Base-by-base conservation (phyloP, 768 basidiomycete genomes). In the Boletus reticulatus region DNA sequence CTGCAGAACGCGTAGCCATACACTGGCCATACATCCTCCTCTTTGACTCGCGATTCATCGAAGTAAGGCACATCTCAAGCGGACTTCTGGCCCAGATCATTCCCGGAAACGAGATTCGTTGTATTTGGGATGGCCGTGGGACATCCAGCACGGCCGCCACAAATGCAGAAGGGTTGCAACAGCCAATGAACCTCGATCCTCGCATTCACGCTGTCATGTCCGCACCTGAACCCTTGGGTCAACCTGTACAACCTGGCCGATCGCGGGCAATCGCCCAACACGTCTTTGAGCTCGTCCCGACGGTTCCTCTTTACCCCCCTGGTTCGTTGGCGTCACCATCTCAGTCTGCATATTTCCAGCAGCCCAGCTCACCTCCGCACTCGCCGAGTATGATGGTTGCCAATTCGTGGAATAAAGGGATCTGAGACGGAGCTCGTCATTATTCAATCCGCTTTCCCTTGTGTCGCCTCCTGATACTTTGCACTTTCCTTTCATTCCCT, bases 201-300 rank as follows among this genome's bases (percentile, higher is more conserved):
- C 84, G 87, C 32, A 87, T 96, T 16, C 94, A 96, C 59, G 90
- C 86, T 8, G 92, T 94, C 27, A 93, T 93, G 87, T 86, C 85
- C 43, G 78, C 81, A 2, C 65, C 72, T 1, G 76, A 77, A 9
- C 62, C 75, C 2, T 57, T 67, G 45, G 65, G 70, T 3, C 64
- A 70, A 45, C 73, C 75, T 2, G 80, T 78, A 34, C 66, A 78
- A 29, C 63, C 72, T 50, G 59, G 72, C 7, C 62, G 78, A 46
- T 58, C 64, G 10, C 80, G 84, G 16, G 79, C 82, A 22, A 74
- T 87, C 17, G 83, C 82, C 6, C 89, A 90, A 59, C 84, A 85
- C 57, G 87, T 90, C 22, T 88, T 89, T 60, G 88, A 91, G 70
- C 80, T 93, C 20, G 83, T 90, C 16, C 77, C 61, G 27, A 76